A percentile compares a stretch with the other conserved stretches of the same genome.
These are phyloP conservation scores for Forsythia viridissima DNA, from an alignment of 257 asterid species.

Conservation along the genomic window DNA sequence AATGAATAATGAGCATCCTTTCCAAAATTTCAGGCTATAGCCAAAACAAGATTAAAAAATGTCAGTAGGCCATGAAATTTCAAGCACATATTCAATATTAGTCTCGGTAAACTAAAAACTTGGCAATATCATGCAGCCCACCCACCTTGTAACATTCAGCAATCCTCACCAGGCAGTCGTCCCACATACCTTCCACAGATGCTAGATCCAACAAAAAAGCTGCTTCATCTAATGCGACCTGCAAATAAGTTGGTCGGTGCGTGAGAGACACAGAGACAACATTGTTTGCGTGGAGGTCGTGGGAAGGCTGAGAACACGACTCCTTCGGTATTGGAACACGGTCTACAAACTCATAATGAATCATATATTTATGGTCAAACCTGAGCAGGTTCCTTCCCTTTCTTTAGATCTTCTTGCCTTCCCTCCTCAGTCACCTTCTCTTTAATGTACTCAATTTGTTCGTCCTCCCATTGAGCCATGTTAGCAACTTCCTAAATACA, in stretches of 20 bases:
- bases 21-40: not conserved
- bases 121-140: conserved; percentile 72
- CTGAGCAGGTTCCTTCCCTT: conserved; percentile 93
- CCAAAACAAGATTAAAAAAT: not conserved
- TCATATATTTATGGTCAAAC: conserved; percentile 26
- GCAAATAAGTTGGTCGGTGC: conserved; percentile 19
- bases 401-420: conserved; percentile 75
- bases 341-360: too few relatives aligned
- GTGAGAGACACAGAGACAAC: not conserved
- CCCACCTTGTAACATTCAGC: conserved; percentile 78
- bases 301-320: not conserved
- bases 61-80: not conserved
- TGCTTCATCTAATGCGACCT: conserved; percentile 92
- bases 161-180: conserved; percentile 58
- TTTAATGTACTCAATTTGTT: conserved; percentile 87
- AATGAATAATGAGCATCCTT: not conserved
- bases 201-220: conserved; percentile 94
- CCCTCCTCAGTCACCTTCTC: conserved; percentile 91
- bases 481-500: conserved; percentile 74
- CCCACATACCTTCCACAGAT: conserved; percentile 88
- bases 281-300: not conserved
- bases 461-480: conserved; percentile 93
- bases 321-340: not conserved
- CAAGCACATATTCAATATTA: conserved; percentile 9
- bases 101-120: conserved; percentile 69